phyloP scores from a whole-genome alignment of 441 rosid species.

The Arabidopsis lyrata region DNA sequence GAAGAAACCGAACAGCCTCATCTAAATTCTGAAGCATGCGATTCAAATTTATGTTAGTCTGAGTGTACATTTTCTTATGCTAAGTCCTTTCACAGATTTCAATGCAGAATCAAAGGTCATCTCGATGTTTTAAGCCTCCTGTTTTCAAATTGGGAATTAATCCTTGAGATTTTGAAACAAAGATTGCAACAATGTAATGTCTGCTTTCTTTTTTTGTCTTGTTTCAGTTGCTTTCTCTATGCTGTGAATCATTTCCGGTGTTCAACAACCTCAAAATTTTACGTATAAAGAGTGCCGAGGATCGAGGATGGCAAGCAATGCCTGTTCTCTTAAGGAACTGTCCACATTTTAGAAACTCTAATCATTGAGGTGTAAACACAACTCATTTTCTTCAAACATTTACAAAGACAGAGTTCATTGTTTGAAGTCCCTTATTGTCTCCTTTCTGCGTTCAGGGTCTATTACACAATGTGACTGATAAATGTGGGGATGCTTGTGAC shows the following conservation, averaged over 20 bases:
- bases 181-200: too few relatives aligned
- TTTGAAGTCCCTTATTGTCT: neutral
- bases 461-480: neutral
- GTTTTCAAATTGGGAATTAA: too few relatives aligned
- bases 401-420: neutral
- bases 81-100: neutral
- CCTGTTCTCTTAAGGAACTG: neutral
- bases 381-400: neutral
- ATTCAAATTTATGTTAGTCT: neutral
- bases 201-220: neutral
- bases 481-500: neutral
- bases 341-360: neutral
- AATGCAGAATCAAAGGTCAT: too few relatives aligned
- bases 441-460: neutral
- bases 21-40: neutral
- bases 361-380: neutral
- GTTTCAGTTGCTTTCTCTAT: constrained; percentile 17
- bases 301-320: constrained; percentile 6
- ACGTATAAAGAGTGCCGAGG: neutral
- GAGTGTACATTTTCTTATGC: too few relatives aligned
- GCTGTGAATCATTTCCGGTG: neutral
- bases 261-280: neutral
- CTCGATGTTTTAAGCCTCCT: too few relatives aligned
- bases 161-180: too few relatives aligned
- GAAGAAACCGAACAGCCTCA: neutral